These are phyloP conservation scores for Trametes cinnabarina DNA, from an alignment of 768 basidiomycete species.

Conservation along the genomic window DNA sequence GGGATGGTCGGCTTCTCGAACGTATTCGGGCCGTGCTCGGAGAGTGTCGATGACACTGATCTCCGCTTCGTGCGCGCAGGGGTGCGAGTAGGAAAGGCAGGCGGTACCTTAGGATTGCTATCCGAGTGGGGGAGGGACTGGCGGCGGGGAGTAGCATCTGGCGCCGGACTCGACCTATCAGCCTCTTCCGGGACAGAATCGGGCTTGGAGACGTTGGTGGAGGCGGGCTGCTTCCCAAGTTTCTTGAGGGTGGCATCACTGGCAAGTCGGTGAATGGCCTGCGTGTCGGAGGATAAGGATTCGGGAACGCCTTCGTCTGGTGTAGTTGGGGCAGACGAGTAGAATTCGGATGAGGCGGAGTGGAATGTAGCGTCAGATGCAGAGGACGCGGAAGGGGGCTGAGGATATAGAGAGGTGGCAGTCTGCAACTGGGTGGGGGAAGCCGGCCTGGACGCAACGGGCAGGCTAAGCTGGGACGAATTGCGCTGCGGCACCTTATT, in stretches of 20 bases:
- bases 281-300: constrained; percentile 20
- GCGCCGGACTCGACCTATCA: constrained; percentile 11
- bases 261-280: constrained; percentile 44
- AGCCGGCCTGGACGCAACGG: constrained; percentile 30
- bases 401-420: constrained; percentile 29
- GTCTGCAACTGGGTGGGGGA: constrained; percentile 30
- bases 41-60: constrained; percentile 86
- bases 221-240: constrained; percentile 13
- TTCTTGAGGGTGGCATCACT: constrained; percentile 65
- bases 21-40: constrained; percentile 48
- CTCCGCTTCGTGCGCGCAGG: constrained; percentile 95
- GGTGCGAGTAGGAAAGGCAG: constrained; percentile 71
- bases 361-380: constrained; percentile 48
- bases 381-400: constrained; percentile 42
- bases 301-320: constrained; percentile 43
- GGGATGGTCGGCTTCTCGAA: constrained; percentile 43
- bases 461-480: constrained; percentile 20
- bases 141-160: constrained; percentile 28
- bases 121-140: constrained; percentile 26
- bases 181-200: constrained; percentile 58
- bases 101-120: constrained; percentile 41
- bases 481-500: neutral
- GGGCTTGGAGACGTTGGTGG: constrained; percentile 37
- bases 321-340: constrained; percentile 54
- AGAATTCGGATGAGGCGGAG: constrained; percentile 52